These are phyloP conservation scores for Coccinonectria pachysandricola DNA, from an alignment of 2,329 filamentous ascomycete genomes.

Conservation along the genomic window DNA sequence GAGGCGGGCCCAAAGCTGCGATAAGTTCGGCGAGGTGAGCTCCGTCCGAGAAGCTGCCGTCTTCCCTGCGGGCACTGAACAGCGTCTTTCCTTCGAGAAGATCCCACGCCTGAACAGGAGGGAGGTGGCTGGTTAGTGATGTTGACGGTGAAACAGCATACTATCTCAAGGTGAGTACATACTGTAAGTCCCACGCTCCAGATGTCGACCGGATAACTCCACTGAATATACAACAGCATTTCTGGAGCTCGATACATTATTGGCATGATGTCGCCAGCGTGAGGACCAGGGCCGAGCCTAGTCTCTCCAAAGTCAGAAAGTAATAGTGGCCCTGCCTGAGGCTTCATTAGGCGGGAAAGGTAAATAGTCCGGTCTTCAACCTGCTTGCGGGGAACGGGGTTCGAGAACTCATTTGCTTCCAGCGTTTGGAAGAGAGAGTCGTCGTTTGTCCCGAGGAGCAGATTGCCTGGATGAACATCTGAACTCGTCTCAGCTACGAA, in stretches of 20 bases:
- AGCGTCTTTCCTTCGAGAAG: slow-evolving; percentile 10
- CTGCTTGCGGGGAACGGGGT: slow-evolving; percentile 14
- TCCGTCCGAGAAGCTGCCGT: slow-evolving; percentile 13
- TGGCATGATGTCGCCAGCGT: slow-evolving; percentile 21
- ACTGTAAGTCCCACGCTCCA: slow-evolving; percentile 21
- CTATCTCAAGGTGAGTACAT: neutral
- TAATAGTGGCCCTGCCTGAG: slow-evolving; percentile 15
- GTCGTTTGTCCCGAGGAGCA: slow-evolving; percentile 14
- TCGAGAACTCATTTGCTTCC: slow-evolving; percentile 14
- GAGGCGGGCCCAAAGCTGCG: slow-evolving; percentile 14
- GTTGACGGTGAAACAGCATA: too few relatives aligned
- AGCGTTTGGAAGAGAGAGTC: slow-evolving; percentile 11
- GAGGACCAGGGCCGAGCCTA: slow-evolving; percentile 14
- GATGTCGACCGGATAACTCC: slow-evolving; percentile 18
- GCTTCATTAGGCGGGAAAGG: slow-evolving; percentile 14
- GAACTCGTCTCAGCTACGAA: neutral
- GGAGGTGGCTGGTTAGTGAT: too few relatives aligned
- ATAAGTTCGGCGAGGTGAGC: slow-evolving; percentile 16
- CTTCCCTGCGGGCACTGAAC: slow-evolving; percentile 12
- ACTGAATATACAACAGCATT: slow-evolving; percentile 11
- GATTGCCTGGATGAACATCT: slow-evolving; percentile 19
- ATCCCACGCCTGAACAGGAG: slow-evolving; percentile 14
- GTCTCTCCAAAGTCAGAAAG: slow-evolving; percentile 21
- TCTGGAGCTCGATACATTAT: slow-evolving; percentile 17
- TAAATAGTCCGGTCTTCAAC: slow-evolving; percentile 15